Evolutionary conservation across 2,329 filamentous ascomycete species (phyloP), one percentile per base, ranked within the genome.

Genomic region (Fusarium sarcochroum): DNA sequence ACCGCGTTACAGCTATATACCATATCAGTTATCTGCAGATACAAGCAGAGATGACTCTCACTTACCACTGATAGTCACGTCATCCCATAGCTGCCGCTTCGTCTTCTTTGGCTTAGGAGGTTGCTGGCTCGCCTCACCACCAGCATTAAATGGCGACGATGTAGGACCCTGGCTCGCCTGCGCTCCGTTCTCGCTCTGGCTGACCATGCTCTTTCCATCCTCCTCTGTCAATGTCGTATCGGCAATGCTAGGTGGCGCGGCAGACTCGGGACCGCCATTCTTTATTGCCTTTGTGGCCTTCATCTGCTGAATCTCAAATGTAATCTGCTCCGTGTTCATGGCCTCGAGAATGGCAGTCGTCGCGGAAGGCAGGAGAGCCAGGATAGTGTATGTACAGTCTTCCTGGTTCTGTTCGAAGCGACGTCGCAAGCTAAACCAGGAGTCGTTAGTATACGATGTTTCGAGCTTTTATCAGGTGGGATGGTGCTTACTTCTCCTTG

Each of bases 321-420:
- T 95, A 75, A 98, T 93, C 75, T 92, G 90, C 79, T 99, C 96
- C 42, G 97, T 97, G 53, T 97, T 93, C 73, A 98, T 88, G 32
- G 91, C 90, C 71, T 93, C 90, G 75, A 98, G 85, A 73, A 99
- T 91, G 77, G 97, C 95, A 71, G 96, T 90, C 23, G 94, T 94
- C 8, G 94, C 93, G 34, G 95, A 97, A 6, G 96, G 96, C 11
- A 99, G 87, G 56, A 99, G 89, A 30, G 95, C 96, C n/a, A 98
- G 90, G 44, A 98, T 94, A 37, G 96, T 99, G 78, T 97, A 98
- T 47, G 95, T 98, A 82, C 96, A 99, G 81, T 99, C 96, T 78
- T 97, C 95, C 79, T 99, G 96, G 80, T 99, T 99, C 81, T 99
- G 96, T 80, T 98, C 93, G 82, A 99, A 99, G 76, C 96, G 92